Evolutionary conservation across 2,329 filamentous ascomycete species (phyloP).

Genomic region (Cadophora sp.): DNA sequence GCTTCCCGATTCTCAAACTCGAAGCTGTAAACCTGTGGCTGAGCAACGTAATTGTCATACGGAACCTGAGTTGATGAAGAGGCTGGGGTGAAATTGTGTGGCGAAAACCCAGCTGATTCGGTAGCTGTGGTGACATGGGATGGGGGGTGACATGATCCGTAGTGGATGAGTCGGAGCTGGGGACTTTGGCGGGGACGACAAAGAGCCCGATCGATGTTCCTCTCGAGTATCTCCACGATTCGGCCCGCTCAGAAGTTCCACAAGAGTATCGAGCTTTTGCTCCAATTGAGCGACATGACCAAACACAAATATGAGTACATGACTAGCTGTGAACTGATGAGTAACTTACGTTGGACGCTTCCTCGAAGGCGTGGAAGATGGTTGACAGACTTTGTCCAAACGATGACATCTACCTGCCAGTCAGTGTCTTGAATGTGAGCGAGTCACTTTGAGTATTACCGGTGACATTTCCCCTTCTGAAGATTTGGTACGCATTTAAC

Average conservation of each 20-base stretch:
- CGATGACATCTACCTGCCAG: constrained; percentile 16
- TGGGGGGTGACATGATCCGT: not conserved
- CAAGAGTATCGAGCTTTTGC: constrained; percentile 30
- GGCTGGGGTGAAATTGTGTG: not conserved
- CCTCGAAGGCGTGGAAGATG: constrained; percentile 13
- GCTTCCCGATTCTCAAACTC: constrained; percentile 12
- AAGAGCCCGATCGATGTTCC: not conserved
- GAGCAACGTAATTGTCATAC: not conserved
- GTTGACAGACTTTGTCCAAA: constrained; percentile 25
- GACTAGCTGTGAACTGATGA: not conserved
- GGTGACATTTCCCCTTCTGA: constrained; percentile 22
- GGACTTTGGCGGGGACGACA: not conserved
- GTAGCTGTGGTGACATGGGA: not conserved
- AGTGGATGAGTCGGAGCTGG: not conserved
- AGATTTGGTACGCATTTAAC: constrained; percentile 29
- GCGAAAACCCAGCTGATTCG: not conserved
- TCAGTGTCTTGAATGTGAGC: not conserved
- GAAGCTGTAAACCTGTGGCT: constrained; percentile 10
- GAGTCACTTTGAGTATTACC: constrained; percentile 7
- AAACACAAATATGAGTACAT: not conserved
- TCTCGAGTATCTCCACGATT: constrained; percentile 4
- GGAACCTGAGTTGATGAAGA: not conserved
- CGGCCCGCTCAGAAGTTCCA: constrained; percentile 22
- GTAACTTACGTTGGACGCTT: constrained; percentile 22
- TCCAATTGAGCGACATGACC: constrained; percentile 29